Evolutionary conservation across 2,329 filamentous ascomycete genomes (phyloP), one percentile per base, ranked within the genome.

Genomic region (Penicillium olsonii): DNA sequence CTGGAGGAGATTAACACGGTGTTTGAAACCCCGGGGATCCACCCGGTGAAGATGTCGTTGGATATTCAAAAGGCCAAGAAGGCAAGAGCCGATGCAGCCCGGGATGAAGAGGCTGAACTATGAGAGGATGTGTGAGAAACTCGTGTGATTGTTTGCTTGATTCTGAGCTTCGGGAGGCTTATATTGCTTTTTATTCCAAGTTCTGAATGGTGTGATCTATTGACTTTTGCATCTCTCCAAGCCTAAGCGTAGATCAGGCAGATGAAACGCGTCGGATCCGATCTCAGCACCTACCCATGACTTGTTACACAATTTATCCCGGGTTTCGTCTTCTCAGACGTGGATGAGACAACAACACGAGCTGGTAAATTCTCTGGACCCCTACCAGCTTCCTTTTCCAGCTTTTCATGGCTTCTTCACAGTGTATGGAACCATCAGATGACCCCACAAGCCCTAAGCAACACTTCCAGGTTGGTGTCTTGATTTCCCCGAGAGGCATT

Each of bases 1-100:
- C 68, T 83, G 37, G 80, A 83, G 61, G 79, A 83, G 65, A 83
- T 83, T 42, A 79, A 83, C 55, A 76, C 76, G 37, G 80, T 84
- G 47, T 84, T 84, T 50, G 80, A 76, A 55, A 76, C 73, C 0
- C 66, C 68, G 4, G 73, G 71, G 6, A 67, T 74, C 14, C 51
- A 59, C 35, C 73, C 73, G 6, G 74, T 76, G 2, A 75, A 75
- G 63, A 75, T 76, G 70, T 71, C 65, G 9, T 48, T 68, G 53
- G 63, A 73, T 55, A 71, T 75, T 17, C 64, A 73, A 48, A 70
- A 66, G 44, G 70, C 71, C 15, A 73, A 72, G 61, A 70, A 64
- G 46, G 65, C 67, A 45, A 66, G 62, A 50, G 47, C 35, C 2
- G 50, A 53, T 11, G 58, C 63, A 19, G 45, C 53, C 34, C 50